Evolutionary conservation across 805 yeast genomes (phyloP).

Genomic region (Maudiozyma bulderi): DNA sequence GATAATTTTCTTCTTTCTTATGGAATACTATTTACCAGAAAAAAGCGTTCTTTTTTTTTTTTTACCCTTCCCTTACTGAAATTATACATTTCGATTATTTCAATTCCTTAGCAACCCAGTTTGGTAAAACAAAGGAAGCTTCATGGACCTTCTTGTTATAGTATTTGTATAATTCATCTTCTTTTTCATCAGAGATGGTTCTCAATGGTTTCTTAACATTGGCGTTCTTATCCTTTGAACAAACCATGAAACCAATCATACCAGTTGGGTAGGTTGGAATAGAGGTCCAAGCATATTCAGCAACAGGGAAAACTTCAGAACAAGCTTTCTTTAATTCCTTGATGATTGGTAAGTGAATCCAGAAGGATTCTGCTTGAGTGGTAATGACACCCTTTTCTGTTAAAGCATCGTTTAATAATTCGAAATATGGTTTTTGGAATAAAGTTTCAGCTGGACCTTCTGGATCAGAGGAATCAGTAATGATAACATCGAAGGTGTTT

Average conservation of each 20-base stretch:
- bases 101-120: constrained; percentile 63
- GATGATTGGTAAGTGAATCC: constrained; percentile 83
- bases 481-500: constrained; percentile 86
- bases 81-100: constrained; percentile 6
- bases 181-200: constrained; percentile 50
- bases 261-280: constrained; percentile 98
- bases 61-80: neutral
- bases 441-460: constrained; percentile 96
- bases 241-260: constrained; percentile 96
- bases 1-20: too few species aligned
- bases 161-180: constrained; percentile 59
- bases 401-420: constrained; percentile 74
- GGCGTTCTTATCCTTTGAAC: constrained; percentile 62
- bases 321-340: constrained; percentile 76
- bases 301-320: constrained; percentile 78
- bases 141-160: constrained; percentile 76
- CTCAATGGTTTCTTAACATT: constrained; percentile 64
- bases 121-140: constrained; percentile 87
- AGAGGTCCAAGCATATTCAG: constrained; percentile 81
- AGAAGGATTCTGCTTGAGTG: constrained; percentile 92
- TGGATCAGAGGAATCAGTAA: constrained; percentile 96
- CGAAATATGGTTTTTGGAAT: constrained; percentile 87
- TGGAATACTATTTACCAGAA: too few species aligned
- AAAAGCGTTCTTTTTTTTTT: neutral
- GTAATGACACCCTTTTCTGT: constrained; percentile 86